Evolutionary conservation across 305 asterid species (phyloP).

Genomic region (Nicotiana rustica): DNA sequence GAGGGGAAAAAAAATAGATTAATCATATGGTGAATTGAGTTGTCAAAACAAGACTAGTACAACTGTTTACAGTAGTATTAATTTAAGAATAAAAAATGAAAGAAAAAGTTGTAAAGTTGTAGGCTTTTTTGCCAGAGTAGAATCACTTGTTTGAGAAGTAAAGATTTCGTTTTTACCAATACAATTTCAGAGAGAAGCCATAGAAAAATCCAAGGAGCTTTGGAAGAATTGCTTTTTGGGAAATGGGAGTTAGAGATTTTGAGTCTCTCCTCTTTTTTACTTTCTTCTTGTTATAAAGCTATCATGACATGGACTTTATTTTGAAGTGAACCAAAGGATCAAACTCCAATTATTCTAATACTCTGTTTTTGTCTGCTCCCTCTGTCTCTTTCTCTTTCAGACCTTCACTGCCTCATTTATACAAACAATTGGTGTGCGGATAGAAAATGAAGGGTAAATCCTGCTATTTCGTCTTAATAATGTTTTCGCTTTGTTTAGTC

Average conservation of each 20-base stretch:
- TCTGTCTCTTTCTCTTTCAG: slow-evolving; percentile 26
- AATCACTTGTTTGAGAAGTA: slow-evolving; percentile 71
- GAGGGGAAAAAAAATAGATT: neutral
- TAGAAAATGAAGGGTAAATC: slow-evolving; percentile 50
- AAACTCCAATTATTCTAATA: slow-evolving; percentile 23
- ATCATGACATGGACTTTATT: slow-evolving; percentile 10
- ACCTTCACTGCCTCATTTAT: slow-evolving; percentile 20
- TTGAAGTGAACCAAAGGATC: slow-evolving; percentile 28
- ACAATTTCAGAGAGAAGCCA: slow-evolving; percentile 29
- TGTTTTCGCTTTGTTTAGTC: slow-evolving; percentile 45
- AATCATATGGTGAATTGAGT: slow-evolving; percentile 34
- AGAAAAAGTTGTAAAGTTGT: slow-evolving; percentile 25
- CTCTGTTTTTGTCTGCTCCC: slow-evolving; percentile 8
- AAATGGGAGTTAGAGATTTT: slow-evolving; percentile 39
- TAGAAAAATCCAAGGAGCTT: slow-evolving; percentile 43
- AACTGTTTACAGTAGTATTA: neutral
- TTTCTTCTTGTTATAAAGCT: slow-evolving; percentile 29
- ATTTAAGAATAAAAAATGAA: neutral
- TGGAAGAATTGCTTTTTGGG: slow-evolving; percentile 45
- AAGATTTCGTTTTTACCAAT: slow-evolving; percentile 44
- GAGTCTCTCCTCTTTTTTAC: neutral
- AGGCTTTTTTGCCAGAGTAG: slow-evolving; percentile 43
- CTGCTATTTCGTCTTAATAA: slow-evolving; percentile 42
- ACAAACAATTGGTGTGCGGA: neutral
- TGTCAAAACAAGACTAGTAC: slow-evolving; percentile 49